These are phyloP conservation scores for Cafeteria roenbergensis DNA, from an alignment of 108 stramenopile genomes.

Conservation along the genomic window DNA sequence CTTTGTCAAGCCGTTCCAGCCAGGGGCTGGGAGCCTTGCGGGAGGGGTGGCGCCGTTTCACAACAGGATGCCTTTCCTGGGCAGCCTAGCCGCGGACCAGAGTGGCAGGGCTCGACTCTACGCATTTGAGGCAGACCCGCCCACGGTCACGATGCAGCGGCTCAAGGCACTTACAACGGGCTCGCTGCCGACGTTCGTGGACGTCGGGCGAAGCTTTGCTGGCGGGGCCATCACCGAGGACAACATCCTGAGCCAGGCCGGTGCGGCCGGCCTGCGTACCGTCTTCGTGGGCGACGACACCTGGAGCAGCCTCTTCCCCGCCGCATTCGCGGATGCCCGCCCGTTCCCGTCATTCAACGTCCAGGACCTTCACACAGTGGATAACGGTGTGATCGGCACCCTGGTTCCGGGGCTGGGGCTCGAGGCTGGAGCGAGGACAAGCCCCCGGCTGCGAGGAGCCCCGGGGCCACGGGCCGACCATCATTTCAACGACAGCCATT, in stretches of 20 bases:
- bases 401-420: constrained; percentile 9
- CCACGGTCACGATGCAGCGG: constrained; percentile 96
- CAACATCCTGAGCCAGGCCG: constrained; percentile 29
- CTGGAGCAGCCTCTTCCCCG: constrained; percentile 80
- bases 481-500: not conserved
- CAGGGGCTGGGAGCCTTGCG: too few species aligned
- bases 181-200: constrained; percentile 85
- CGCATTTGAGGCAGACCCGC: constrained; percentile 85
- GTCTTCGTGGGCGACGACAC: constrained; percentile 94
- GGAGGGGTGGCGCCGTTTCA: too few species aligned
- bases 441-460: not conserved
- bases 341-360: constrained; percentile 92
- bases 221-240: constrained; percentile 39
- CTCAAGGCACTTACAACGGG: constrained; percentile 89
- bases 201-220: constrained; percentile 39
- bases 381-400: constrained; percentile 56
- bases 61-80: too few species aligned
- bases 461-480: not conserved
- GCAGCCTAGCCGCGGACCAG: too few species aligned
- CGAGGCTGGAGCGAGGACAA: not conserved
- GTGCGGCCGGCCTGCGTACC: constrained; percentile 28
- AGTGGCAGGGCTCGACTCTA: too few species aligned
- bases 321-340: constrained; percentile 59
- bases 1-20: too few species aligned
- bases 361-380: constrained; percentile 86